Evolutionary conservation across 2,329 filamentous ascomycete species (phyloP), one percentile per base, ranked within the genome.

Genomic region (Pseudogymnoascus verrucosus): DNA sequence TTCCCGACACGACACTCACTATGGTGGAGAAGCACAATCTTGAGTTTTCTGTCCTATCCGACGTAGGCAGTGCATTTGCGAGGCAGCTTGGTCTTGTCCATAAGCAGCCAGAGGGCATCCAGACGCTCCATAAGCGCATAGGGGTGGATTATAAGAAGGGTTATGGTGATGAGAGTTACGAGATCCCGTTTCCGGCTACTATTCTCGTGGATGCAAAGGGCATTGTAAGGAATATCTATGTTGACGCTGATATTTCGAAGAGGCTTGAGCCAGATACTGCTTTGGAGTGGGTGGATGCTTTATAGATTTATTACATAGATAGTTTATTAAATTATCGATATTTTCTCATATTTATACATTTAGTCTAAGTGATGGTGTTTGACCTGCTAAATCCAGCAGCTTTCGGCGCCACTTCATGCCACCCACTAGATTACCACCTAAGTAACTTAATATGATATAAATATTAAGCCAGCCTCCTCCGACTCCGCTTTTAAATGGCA

Each of bases 11-110:
- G 1, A 73, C 74, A 4, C 68, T 79, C 42, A 72, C 70, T 6
- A 76, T 70, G 4, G 66, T 68, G 4, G 76, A 78, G 69, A 79
- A 79, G 71, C 71, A 76, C 34, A 74, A 71, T 6, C 69, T 80
- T 11, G 68, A 73, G 64, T 79, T 78, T 62, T 68, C 72, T 0
- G 78, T 79, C 2, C 70, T 79, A 4, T 76, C 76, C 1, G 78
- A 79, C 64, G 67, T 72, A 2, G 72, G 71, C 2, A 75, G 77
- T 63, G 67, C 67, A 23, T 68, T 76, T 64, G 76, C 77, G 1
- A 68, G 67, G 19, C 63, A 76, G 67, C 68, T 79, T 8, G 74
- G 76, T 3, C 74, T 79, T 51, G 65, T 77, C 5, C 77, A 70
- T 64, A 62, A 68, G 12, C 70, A 74, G 65, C 69, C 71, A 3